Base-by-base conservation (phyloP, 2,329 filamentous ascomycete genomes). In the Fusarium miscanthi region DNA sequence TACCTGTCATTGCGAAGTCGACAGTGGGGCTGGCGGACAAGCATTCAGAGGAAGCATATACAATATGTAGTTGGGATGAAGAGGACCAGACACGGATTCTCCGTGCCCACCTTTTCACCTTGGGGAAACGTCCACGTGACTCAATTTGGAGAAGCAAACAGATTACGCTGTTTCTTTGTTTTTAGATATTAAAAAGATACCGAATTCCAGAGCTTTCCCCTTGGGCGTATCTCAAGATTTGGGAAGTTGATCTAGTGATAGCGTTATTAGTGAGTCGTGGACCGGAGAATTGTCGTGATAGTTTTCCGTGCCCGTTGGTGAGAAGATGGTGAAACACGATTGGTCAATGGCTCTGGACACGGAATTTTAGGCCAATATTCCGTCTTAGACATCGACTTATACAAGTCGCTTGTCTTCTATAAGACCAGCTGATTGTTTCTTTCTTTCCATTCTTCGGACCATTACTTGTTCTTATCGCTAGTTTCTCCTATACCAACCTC, bases 301-400 rank as follows among this genome's bases (percentile, higher is more conserved):
- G 38, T 69, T 70, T 27, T 57, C 70, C 70, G 70, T 72, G n/a
- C 70, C 70, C 69, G 35, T 56, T 37, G 33, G 27, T n/a, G 5
- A 11, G 6, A 13, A 63, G 38, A 43, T 38, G 25, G 38, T 73
- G 23, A 70, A 62, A 66, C 13, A 66, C 65, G 27, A 72, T 72
- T 72, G 70, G 70, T 46, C 69, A 70, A 59, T 70, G 38, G 13
- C 31, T 48, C 49, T 45, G 12, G 23, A 40, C 54, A 45, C 69
- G 70, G 70, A 59, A 31, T 45, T 59, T 70, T 72, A 45, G 13
- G 23, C 6, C 46, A 70, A 13, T 56, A 70, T 31, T 73, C 70
- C 70, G 60, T 27, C 17, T 5, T 43, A 9, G 30, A 16, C 8
- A 1, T 33, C 21, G 35, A 63, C 49, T 67, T 70, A 62, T 25